phyloP scores from a whole-genome alignment of 208 protist species.

The Leishmania braziliensis region DNA sequence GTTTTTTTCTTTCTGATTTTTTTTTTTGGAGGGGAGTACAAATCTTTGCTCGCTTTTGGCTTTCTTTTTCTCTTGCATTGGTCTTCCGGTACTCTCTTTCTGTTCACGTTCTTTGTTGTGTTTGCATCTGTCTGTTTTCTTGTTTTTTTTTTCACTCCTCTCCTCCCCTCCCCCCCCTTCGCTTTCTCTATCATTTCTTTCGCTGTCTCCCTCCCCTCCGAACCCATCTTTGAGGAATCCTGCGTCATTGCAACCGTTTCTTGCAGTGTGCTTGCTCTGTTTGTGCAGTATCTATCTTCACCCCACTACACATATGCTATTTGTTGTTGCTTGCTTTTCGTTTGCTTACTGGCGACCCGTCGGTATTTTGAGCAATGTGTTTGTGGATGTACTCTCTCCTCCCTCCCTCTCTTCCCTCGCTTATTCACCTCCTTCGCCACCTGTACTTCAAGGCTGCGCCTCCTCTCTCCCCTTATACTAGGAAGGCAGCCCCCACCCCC shows the following conservation, averaged over 20 bases:
- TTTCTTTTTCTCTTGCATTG: background rate
- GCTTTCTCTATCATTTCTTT: background rate
- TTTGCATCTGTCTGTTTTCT: slow-evolving; percentile 1
- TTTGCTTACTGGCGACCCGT: background rate
- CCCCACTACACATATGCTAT: background rate
- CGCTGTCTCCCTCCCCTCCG: too few relatives aligned
- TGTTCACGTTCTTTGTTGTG: background rate
- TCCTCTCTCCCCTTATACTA: background rate
- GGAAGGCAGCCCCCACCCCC: background rate
- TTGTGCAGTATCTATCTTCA: background rate
- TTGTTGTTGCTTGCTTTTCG: background rate
- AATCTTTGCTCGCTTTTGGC: background rate
- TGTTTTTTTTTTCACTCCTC: background rate
- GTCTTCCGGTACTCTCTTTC: background rate
- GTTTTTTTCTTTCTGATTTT: slow-evolving; percentile 5
- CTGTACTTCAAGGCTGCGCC: slow-evolving; percentile 1
- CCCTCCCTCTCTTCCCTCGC: background rate
- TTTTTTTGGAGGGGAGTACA: background rate
- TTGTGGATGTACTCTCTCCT: background rate
- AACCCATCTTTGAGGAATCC: background rate
- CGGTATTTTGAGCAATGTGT: background rate
- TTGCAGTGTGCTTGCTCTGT: background rate
- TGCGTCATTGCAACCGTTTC: background rate
- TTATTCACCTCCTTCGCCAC: background rate
- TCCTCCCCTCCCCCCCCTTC: background rate